Percentiles rank a stretch among this genome's conserved stretches.
phyloP scores from a whole-genome alignment of 2,329 filamentous ascomycete genomes.

The Penicillium palitans region DNA sequence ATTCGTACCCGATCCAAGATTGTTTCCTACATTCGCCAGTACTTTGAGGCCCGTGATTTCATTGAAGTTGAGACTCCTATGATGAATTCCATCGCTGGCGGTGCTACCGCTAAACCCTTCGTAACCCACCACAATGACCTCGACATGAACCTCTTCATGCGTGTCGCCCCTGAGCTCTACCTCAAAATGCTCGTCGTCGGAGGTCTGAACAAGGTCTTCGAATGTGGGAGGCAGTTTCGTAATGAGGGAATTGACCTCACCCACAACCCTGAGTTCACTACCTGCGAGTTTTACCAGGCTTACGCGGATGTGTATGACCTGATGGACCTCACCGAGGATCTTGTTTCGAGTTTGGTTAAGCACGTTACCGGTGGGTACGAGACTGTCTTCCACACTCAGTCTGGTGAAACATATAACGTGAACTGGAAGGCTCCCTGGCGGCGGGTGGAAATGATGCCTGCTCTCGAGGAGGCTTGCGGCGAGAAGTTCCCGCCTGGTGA shows the following conservation, averaged over 20 bases:
- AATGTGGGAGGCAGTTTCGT: slow-evolving; percentile 91
- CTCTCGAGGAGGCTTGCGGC: slow-evolving; percentile 82
- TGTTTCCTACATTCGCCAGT: slow-evolving; percentile 81
- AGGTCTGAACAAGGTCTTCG: slow-evolving; percentile 50
- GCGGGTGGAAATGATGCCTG: slow-evolving; percentile 92
- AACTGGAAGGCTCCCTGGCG: slow-evolving; percentile 97
- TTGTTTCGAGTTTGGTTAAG: slow-evolving; percentile 87
- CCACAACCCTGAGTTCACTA: slow-evolving; percentile 98
- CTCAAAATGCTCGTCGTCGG: slow-evolving; percentile 96
- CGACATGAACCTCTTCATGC: slow-evolving; percentile 91
- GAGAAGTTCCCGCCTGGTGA: slow-evolving; percentile 92
- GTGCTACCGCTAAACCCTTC: slow-evolving; percentile 93
- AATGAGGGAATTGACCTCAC: slow-evolving; percentile 91
- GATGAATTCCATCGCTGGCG: slow-evolving; percentile 94
- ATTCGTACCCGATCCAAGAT: slow-evolving; percentile 86
- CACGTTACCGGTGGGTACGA: slow-evolving; percentile 79
- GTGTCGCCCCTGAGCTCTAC: slow-evolving; percentile 91
- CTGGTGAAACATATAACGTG: slow-evolving; percentile 81
- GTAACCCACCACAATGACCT: slow-evolving; percentile 94
- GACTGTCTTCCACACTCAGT: slow-evolving; percentile 83
- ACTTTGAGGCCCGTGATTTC: slow-evolving; percentile 85
- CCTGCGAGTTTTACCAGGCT: slow-evolving; percentile 95
- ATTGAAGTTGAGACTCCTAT: slow-evolving; percentile 95
- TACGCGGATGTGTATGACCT: slow-evolving; percentile 90
- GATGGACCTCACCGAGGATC: slow-evolving; percentile 87